Base-by-base conservation (phyloP, 306 rosid genomes). In the Cercis canadensis region DNA sequence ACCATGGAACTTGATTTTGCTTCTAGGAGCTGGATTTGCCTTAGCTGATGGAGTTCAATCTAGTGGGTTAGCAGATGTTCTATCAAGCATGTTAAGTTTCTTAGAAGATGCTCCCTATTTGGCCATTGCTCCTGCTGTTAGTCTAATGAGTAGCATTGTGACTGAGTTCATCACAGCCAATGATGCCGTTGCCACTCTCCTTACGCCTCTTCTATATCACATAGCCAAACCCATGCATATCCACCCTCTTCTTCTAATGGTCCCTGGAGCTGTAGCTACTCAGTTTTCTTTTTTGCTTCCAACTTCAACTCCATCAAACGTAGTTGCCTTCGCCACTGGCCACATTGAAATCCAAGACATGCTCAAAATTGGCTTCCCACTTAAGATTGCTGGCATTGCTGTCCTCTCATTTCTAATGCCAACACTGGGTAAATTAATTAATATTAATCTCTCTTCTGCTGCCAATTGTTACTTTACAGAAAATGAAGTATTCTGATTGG, bases 1-100 rank as follows among this genome's bases (percentile, higher is more conserved):
- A 15, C 98, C 97, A 0, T 93, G 98, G 97, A 87, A 74, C 78
- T 87, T 93, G 4, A 81, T 93, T 59, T 70, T 93, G 44, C 85
- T 93, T 12, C 80, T 90, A 4, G 98, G 98, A 21, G 97, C 97
- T 4, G 97, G 97, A 0, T 93, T 93, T 45, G 98, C 98, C 71
- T 63, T 90, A 56, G 98, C 98, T 0, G 98, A 93, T 15, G 98
- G 97, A 2, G 94, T 90, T 4, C 76, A 83, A 60, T 78, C 88
- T 0, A 90, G 94, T 53, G 97, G 97, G 39, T 82, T 90, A 16
- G 92, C 98, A 1, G 86, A 87, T 6, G 77, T 87, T 15, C 37
- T 93, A 7, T 87, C 97, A 0, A 45, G 79, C 51, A 80, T 83
- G 58, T 55, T 90, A 0, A 77, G 70, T 43, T 93, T 93, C 81